These are phyloP conservation scores for Penicillium italicum DNA, from an alignment of 2,329 filamentous ascomycete genomes.

Conservation along the genomic window DNA sequence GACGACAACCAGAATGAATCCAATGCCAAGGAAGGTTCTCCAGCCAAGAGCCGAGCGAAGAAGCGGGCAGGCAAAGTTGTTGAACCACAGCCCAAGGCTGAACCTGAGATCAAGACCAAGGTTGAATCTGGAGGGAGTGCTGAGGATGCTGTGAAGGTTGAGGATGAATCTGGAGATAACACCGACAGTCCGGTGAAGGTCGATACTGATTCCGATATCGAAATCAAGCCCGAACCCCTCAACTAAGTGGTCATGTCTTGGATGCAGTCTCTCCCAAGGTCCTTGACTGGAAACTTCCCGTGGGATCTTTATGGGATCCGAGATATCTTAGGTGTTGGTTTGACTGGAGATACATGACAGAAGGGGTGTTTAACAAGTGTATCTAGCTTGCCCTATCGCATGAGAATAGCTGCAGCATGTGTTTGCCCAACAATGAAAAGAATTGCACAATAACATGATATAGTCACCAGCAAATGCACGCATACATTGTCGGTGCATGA, in stretches of 20 bases:
- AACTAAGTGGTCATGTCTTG: not conserved
- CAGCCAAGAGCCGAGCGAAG: not conserved
- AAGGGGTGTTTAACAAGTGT: not conserved
- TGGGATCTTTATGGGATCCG: too few species aligned
- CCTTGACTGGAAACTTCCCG: not conserved
- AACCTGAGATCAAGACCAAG: not conserved
- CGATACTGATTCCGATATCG: not conserved
- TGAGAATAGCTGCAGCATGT: not conserved
- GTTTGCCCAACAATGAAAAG: not conserved
- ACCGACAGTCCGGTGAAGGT: not conserved
- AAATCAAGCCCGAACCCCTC: not conserved
- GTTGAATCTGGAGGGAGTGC: not conserved
- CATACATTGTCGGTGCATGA: not conserved
- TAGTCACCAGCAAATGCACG: not conserved
- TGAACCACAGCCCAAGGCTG: not conserved
- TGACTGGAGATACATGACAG: not conserved
- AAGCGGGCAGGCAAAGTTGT: not conserved
- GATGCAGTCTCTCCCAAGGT: not conserved
- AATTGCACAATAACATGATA: not conserved
- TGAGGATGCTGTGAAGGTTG: not conserved
- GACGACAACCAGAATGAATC: not conserved
- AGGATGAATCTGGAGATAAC: not conserved
- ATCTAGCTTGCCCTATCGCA: not conserved
- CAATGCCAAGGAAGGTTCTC: not conserved
- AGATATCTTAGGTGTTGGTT: not conserved